Evolutionary conservation across 2,329 filamentous ascomycete species (phyloP), one percentile per base, ranked within the genome.

Genomic region (Sporothrix dimorphospora): DNA sequence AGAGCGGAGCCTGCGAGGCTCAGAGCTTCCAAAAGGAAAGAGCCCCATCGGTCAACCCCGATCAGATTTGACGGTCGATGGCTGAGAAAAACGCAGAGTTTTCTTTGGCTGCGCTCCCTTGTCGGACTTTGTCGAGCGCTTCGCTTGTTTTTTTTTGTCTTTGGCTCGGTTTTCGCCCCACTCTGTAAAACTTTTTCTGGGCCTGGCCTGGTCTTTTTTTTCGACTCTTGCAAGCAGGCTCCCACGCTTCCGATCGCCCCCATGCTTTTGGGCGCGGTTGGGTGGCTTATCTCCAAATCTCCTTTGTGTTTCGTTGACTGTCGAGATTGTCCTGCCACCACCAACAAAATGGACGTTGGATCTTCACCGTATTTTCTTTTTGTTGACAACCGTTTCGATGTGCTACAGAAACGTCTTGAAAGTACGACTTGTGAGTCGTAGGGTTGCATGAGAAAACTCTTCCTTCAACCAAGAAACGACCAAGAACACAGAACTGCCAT

Each of bases 11-110:
- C 40, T 24, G 42, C 63, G 42, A 67, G 63, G 63, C 63, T 47
- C 66, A 67, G 63, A 67, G 63, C 63, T 8, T 27, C 49, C 8
- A 16, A 4, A 40, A 21, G 19, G 16, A 4, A 59, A 16, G 49
- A 53, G 30, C 57, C 9, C 51, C 69, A 27, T 71, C 69, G 69
- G 69, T 19, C 69, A 63, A 65, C 57, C 57, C 69, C 69, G 69
- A 71, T 53, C 55, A 21, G 45, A 42, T 51, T 24, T 69, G 53
- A 61, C 11, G 24, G 24, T 12, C 19, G 57, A 40, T 61, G 57
- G 57, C 57, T 30, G 51, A 24, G 24, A 42, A 24, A 14, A 19
- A 40, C 30, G 68, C 40, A 70, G 42, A 63, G 42, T 70, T 70
- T 63, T 70, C 42, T 12, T 27, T 65, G 59, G 38, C 38, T 65